phyloP scores from a whole-genome alignment of 441 rosid genomes.

The Erysimum cheiri region DNA sequence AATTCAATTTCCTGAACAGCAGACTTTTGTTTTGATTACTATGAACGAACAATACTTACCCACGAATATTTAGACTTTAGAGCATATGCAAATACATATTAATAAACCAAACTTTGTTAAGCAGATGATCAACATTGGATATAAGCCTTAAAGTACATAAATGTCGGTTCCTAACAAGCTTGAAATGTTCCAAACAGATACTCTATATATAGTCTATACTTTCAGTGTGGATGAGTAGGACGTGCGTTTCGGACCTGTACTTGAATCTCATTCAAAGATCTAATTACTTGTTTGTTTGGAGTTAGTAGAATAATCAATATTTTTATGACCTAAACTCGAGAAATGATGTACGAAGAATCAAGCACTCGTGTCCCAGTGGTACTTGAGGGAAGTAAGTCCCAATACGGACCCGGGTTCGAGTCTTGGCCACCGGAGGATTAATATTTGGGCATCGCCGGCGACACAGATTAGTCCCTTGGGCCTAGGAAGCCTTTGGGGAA shows the following conservation, averaged over 20 bases:
- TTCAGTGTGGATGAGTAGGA: background rate
- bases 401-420: too few species aligned
- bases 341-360: too few species aligned
- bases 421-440: too few species aligned
- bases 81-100: too few species aligned
- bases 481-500: too few species aligned
- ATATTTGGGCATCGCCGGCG: too few species aligned
- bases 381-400: too few species aligned
- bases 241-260: background rate
- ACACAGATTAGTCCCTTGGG: too few species aligned
- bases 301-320: too few species aligned
- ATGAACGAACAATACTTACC: background rate
- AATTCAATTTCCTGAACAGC: background rate
- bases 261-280: conserved; percentile 3
- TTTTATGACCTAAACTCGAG: background rate
- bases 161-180: background rate
- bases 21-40: background rate
- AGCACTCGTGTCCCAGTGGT: too few species aligned
- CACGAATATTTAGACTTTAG: background rate
- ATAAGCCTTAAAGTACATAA: too few species aligned
- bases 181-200: background rate
- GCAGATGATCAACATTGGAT: background rate
- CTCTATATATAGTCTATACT: background rate
- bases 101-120: too few species aligned
- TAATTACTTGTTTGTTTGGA: conserved; percentile 4